Base-by-base conservation (phyloP, 192 early-diverging fungal genomes). In the Linnemannia zychae region DNA sequence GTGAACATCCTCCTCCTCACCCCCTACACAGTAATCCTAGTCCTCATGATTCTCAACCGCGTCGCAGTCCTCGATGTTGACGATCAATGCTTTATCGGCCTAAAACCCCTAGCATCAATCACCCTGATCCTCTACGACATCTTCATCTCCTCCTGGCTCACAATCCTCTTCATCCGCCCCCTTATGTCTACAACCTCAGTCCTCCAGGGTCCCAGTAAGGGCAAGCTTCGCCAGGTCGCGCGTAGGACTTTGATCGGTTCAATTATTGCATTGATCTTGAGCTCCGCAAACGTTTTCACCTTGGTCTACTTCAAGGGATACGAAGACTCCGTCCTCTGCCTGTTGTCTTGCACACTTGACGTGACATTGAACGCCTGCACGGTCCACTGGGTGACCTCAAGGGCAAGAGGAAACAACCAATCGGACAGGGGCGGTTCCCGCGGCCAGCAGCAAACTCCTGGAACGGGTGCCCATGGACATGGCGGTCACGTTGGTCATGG, bases 301-400 rank as follows among this genome's bases (percentile, higher is more conserved):
- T 52, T 90, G 2, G 80, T 79, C 3, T 36, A 84, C 40, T 81
- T 81, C 36, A 49, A 79, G 69, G 89, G 89, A 3, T 71, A 76
- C 34, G 87, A 90, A 60, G 81, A 82, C 50, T 87, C 87, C 34
- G 75, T 88, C 36, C 38, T 90, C 5, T 90, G 89, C 57, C 73
- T 90, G 47, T 77, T 86, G 34, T 87, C 81, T 15, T 90, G 89
- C 48, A 82, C 82, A 13, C 33, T 90, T 46, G 89, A 90, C 63
- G 89, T 90, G 13, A 87, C 84, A 1, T 57, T 90, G 31, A 90
- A 88, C 74, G 78, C 85, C 7, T 69, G 65, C 15, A 65, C 87
- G 1, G 72, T 90, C 34, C 87, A 88, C 46, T 90, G 89, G 89
- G 89, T 90, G 18, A 88, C 82, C 17, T 78, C 76, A 0, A 40